phyloP scores from a whole-genome alignment of 257 asterid species.

The Gentiana straminea region DNA sequence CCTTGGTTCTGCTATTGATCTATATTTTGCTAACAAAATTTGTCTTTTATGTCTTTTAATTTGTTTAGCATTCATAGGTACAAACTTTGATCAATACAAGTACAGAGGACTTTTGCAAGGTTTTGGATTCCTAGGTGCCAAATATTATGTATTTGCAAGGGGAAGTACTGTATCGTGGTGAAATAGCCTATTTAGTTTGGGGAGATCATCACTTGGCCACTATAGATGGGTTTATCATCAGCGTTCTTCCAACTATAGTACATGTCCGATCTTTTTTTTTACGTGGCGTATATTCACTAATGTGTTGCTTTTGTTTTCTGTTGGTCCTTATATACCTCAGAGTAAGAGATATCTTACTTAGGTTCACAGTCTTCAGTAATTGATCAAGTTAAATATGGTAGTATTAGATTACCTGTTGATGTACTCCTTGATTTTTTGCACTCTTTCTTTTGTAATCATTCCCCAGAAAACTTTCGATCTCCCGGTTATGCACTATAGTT shows the following conservation, averaged over 20 bases:
- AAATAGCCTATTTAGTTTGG: slow-evolving; percentile 50
- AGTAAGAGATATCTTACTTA: neutral
- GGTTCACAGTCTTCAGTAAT: neutral
- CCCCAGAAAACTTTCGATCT: no score
- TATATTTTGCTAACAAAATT: neutral
- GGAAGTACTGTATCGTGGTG: slow-evolving; percentile 43
- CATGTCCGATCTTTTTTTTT: no score
- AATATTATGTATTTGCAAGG: slow-evolving; percentile 79
- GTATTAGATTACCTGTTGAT: no score
- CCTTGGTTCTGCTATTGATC: neutral
- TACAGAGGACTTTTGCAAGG: slow-evolving; percentile 54
- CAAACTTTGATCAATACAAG: slow-evolving; percentile 68
- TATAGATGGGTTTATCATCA: slow-evolving; percentile 53
- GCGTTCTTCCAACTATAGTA: slow-evolving; percentile 61
- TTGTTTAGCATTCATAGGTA: slow-evolving; percentile 32
- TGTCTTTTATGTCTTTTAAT: neutral
- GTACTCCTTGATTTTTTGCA: no score
- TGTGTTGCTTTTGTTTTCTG: neutral
- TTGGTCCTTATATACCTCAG: neutral
- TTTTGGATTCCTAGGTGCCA: slow-evolving; percentile 67
- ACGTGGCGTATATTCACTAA: slow-evolving; percentile 14
- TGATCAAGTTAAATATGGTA: no score
- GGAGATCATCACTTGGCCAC: slow-evolving; percentile 56
- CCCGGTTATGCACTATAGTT: no score
- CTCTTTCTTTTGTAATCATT: no score